Percentiles rank a stretch among this genome's conserved stretches.
Conservation (phyloP, 352 stramenopile species). For the Globisporangium carolinianum region DNA sequence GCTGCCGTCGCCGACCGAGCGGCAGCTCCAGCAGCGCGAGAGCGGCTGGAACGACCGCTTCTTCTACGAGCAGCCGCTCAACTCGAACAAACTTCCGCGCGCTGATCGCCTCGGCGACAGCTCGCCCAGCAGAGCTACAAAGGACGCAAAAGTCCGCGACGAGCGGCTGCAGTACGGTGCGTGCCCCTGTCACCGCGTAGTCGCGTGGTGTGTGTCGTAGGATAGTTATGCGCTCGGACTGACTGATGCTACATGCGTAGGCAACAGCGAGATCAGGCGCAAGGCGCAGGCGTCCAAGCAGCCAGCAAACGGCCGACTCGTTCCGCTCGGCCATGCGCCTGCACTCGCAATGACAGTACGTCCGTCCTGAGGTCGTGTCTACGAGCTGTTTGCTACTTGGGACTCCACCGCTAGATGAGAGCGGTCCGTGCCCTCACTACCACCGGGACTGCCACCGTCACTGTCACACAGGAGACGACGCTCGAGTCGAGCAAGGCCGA, state of each 20-base stretch:
- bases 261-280: slow-evolving; percentile 18
- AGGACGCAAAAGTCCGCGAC: slow-evolving; percentile 44
- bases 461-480: slow-evolving; percentile 14
- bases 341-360: no score
- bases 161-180: slow-evolving; percentile 52
- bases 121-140: slow-evolving; percentile 14
- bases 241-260: slow-evolving; percentile 13
- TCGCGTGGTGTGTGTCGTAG: no score
- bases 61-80: slow-evolving; percentile 37
- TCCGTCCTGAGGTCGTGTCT: no score
- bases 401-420: no score
- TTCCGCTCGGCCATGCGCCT: slow-evolving; percentile 27
- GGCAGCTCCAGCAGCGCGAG: slow-evolving; percentile 54
- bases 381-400: no score
- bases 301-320: slow-evolving; percentile 13
- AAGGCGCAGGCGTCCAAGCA: slow-evolving; percentile 10
- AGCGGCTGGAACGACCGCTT: slow-evolving; percentile 76
- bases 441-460: neutral
- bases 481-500: slow-evolving; percentile 41
- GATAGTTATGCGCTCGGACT: no score
- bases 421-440: neutral
- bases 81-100: slow-evolving; percentile 35
- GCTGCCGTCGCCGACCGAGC: slow-evolving; percentile 30
- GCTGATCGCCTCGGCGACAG: slow-evolving; percentile 11
- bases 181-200: no score